Percentiles rank a stretch among this genome's conserved stretches.
These are phyloP conservation scores for Cicer cuneatum DNA, from an alignment of 306 rosid species.

Conservation along the genomic window DNA sequence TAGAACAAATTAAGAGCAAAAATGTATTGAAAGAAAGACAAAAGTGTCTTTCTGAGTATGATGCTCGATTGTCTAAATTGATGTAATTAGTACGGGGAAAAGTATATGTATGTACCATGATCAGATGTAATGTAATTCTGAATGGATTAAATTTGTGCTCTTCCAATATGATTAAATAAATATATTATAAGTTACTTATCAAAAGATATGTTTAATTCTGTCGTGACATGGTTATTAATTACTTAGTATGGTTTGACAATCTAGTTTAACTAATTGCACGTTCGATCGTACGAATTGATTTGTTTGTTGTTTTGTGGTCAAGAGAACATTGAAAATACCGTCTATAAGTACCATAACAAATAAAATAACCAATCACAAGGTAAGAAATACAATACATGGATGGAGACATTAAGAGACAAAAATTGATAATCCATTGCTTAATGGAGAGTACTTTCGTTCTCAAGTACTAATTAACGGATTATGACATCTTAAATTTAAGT, in stretches of 20 bases:
- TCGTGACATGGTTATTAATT: slow-evolving; percentile 7
- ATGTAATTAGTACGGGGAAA: slow-evolving; percentile 46
- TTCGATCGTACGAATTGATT: slow-evolving; percentile 29
- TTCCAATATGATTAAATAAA: slow-evolving; percentile 35
- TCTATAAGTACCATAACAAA: not conserved
- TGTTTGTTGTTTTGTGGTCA: slow-evolving; percentile 36
- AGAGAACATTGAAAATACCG: slow-evolving; percentile 37
- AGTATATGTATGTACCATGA: slow-evolving; percentile 41
- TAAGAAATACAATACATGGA: not conserved
- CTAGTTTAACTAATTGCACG: slow-evolving; percentile 16
- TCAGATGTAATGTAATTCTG: slow-evolving; percentile 41
- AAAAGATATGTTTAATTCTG: slow-evolving; percentile 17
- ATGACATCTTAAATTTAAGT: slow-evolving; percentile 24
- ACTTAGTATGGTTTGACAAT: not conserved
- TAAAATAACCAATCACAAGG: not conserved
- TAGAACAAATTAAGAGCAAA: slow-evolving; percentile 42
- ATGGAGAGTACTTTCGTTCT: not conserved
- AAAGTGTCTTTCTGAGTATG: slow-evolving; percentile 53
- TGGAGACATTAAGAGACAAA: not conserved
- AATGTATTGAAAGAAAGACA: slow-evolving; percentile 51
- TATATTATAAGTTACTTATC: slow-evolving; percentile 37
- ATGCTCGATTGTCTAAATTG: slow-evolving; percentile 39
- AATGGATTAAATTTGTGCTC: slow-evolving; percentile 34
- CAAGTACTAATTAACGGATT: not conserved
- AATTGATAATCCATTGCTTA: not conserved